Evolutionary conservation across 1,284 basidiomycete genomes (phyloP).

Genomic region (Apiotrichum montevideense): DNA sequence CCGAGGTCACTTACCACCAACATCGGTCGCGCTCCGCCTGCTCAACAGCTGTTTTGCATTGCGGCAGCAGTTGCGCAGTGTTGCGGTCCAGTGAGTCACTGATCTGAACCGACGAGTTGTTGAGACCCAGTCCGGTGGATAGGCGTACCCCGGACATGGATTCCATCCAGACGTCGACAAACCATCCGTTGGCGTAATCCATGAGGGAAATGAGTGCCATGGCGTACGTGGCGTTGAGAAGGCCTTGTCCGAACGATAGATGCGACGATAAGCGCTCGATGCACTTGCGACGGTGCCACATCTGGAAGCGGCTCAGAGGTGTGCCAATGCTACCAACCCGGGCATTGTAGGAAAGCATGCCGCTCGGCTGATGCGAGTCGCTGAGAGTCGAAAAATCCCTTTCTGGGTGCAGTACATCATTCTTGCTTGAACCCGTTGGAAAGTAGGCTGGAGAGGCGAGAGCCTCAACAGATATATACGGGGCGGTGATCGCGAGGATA

Average conservation of each 20-base stretch:
- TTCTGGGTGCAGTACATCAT: conserved; percentile 28
- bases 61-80: conserved; percentile 11
- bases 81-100: conserved; percentile 12
- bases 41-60: conserved; percentile 20
- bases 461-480: conserved; percentile 25
- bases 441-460: conserved; percentile 32
- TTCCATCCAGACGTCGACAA: conserved; percentile 38
- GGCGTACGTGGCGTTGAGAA: conserved; percentile 10
- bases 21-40: conserved; percentile 36
- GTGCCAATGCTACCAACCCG: neutral
- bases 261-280: conserved; percentile 17
- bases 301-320: conserved; percentile 34
- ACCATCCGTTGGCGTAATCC: conserved; percentile 39
- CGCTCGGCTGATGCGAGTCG: neutral
- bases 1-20: conserved; percentile 30
- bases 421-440: conserved; percentile 27
- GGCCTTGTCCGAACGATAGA: neutral
- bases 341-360: neutral
- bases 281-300: conserved; percentile 40
- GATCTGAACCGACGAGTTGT: conserved; percentile 25
- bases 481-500: conserved; percentile 33
- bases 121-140: conserved; percentile 27
- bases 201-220: conserved; percentile 25
- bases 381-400: conserved; percentile 18
- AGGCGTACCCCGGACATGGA: conserved; percentile 27